Evolutionary conservation across 768 basidiomycete genomes (phyloP).

Genomic region (Serendipita vermifera): DNA sequence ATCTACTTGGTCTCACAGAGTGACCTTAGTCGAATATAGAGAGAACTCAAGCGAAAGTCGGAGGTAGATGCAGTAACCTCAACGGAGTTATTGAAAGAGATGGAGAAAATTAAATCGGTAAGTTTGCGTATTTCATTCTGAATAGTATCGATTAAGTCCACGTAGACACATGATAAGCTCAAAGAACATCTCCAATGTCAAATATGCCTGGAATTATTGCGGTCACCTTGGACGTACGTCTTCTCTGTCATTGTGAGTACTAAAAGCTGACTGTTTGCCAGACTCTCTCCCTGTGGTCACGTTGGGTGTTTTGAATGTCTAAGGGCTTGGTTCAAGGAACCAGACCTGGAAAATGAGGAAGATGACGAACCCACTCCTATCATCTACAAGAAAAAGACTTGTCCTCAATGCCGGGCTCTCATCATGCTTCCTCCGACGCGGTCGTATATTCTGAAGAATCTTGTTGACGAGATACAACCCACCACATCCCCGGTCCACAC

Average conservation of each 20-base stretch:
- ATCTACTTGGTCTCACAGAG: too few relatives aligned
- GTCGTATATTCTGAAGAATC: background rate
- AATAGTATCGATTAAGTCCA: too few relatives aligned
- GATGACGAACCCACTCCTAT: background rate
- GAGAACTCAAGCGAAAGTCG: too few relatives aligned
- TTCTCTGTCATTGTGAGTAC: background rate
- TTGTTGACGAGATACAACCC: conserved; percentile 4
- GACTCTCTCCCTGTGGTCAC: background rate
- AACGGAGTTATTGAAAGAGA: too few relatives aligned
- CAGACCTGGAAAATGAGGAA: background rate
- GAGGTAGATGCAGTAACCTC: too few relatives aligned
- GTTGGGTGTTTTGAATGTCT: background rate
- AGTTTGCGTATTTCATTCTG: too few relatives aligned
- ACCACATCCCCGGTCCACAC: background rate
- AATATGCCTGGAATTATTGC: background rate
- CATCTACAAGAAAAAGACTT: background rate
- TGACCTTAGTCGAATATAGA: too few relatives aligned
- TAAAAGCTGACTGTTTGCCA: background rate
- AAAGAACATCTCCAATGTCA: conserved; percentile 1
- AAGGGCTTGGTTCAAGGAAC: background rate
- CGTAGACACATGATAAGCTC: too few relatives aligned
- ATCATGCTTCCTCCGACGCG: background rate
- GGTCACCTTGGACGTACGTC: background rate
- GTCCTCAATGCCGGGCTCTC: background rate
- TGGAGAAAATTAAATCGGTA: too few relatives aligned